A percentile compares a stretch with the other conserved stretches of the same genome.
These are phyloP conservation scores for Aspergillus texensis DNA, from an alignment of 2,329 filamentous ascomycete genomes.

Conservation along the genomic window DNA sequence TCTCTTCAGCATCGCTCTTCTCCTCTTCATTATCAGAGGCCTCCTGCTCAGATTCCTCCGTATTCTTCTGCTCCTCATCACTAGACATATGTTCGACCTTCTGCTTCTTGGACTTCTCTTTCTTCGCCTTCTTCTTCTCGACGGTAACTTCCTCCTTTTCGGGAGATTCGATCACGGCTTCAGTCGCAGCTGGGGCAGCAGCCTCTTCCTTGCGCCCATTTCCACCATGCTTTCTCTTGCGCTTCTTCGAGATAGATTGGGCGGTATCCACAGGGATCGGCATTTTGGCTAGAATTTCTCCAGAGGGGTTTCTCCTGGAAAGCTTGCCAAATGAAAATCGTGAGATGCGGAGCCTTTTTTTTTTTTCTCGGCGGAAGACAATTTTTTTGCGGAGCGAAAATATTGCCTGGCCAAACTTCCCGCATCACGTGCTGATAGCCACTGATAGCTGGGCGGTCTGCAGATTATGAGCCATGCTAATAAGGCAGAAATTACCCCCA, in stretches of 20 bases:
- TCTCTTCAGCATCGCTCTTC: conserved; percentile 28
- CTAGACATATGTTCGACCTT: conserved; percentile 39
- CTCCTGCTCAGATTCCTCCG: conserved; percentile 36
- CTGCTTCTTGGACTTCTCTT: conserved; percentile 41
- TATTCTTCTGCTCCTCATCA: conserved; percentile 37
- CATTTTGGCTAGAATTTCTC: conserved; percentile 28
- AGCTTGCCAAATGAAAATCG: not conserved
- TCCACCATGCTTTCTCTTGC: conserved; percentile 48
- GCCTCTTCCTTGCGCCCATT: conserved; percentile 29
- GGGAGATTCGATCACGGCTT: conserved; percentile 21
- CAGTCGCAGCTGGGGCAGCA: conserved; percentile 27
- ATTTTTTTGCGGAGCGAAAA: conserved; percentile 11
- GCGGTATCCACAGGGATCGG: conserved; percentile 41
- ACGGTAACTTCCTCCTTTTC: conserved; percentile 22
- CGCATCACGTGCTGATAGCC: conserved; percentile 7
- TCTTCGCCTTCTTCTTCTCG: conserved; percentile 24
- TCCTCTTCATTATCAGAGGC: conserved; percentile 35
- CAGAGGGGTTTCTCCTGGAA: conserved; percentile 1
- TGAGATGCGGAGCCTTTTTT: conserved; percentile 1
- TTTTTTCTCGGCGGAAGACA: conserved; percentile 4
- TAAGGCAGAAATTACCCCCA: not conserved
- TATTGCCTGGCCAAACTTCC: conserved; percentile 5
- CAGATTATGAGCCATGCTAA: not conserved
- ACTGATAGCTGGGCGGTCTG: conserved; percentile 10
- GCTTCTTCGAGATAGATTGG: conserved; percentile 45